phyloP scores from a whole-genome alignment of 140 eudicot species.

The Anethum foeniculum region DNA sequence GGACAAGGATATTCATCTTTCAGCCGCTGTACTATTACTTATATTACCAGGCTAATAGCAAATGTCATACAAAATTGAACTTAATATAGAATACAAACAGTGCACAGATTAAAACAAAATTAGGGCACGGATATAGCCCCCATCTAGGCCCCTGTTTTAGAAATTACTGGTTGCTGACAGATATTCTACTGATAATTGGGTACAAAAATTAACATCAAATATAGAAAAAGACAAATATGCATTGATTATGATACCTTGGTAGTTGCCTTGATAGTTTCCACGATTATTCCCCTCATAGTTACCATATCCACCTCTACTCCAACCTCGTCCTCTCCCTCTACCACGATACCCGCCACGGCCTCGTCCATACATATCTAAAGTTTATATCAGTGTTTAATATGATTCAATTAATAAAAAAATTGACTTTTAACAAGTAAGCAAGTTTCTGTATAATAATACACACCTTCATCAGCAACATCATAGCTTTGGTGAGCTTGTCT shows the following conservation, averaged over 20 bases:
- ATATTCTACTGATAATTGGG: conserved; percentile 13
- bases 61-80: background rate
- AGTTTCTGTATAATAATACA: background rate
- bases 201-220: background rate
- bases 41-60: conserved; percentile 19
- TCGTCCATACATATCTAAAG: conserved; percentile 59
- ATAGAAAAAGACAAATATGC: background rate
- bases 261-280: conserved; percentile 15
- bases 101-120: background rate
- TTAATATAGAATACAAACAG: background rate
- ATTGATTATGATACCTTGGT: conserved; percentile 15
- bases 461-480: conserved; percentile 37
- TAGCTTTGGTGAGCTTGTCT: conserved; percentile 20
- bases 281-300: conserved; percentile 16
- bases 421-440: background rate
- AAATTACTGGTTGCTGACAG: conserved; percentile 49
- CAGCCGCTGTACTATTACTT: background rate
- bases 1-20: background rate
- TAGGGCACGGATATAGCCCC: conserved; percentile 48
- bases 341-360: conserved; percentile 57
- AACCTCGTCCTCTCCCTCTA: conserved; percentile 74
- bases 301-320: conserved; percentile 78
- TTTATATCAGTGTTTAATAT: background rate
- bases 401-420: background rate
- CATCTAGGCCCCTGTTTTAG: conserved; percentile 54